phyloP scores from a whole-genome alignment of 2,329 filamentous ascomycete genomes.

The Harringtonia aguacate region DNA sequence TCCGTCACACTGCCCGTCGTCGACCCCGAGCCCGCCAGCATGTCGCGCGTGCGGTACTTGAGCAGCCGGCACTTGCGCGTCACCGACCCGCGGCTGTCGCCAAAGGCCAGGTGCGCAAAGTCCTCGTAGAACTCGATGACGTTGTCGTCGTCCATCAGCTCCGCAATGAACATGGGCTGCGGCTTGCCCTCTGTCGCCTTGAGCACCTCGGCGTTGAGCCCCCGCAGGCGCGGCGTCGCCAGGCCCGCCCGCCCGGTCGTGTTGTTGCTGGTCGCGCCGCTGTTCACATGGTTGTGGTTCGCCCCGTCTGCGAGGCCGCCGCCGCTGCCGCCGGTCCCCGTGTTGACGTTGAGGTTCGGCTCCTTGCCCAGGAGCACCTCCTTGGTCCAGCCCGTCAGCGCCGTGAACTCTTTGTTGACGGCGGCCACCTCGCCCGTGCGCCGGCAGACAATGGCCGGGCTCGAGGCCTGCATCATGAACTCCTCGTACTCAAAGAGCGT shows the following conservation, averaged over 20 bases:
- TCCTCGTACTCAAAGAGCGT: conserved; percentile 90
- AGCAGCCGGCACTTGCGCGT: conserved; percentile 76
- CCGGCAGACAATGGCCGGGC: conserved; percentile 83
- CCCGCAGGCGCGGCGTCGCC: conserved; percentile 40
- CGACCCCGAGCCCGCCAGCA: conserved; percentile 17
- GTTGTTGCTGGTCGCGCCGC: conserved; percentile 41
- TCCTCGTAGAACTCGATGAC: conserved; percentile 95
- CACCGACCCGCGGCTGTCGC: conserved; percentile 77
- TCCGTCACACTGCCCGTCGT: neutral
- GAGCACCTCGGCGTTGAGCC: conserved; percentile 17
- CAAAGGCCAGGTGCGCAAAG: conserved; percentile 85
- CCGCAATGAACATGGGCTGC: conserved; percentile 81
- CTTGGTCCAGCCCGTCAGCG: conserved; percentile 88
- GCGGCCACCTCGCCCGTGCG: conserved; percentile 91
- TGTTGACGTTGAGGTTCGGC: conserved; percentile 79
- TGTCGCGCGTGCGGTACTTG: conserved; percentile 74
- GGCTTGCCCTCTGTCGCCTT: conserved; percentile 37
- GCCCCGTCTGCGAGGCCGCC: neutral
- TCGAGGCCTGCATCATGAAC: conserved; percentile 78
- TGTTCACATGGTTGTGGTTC: neutral
- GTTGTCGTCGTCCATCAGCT: conserved; percentile 86
- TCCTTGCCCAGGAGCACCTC: conserved; percentile 81
- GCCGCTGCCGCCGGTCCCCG: conserved; percentile 35
- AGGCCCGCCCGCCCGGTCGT: conserved; percentile 50
- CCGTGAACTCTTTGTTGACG: conserved; percentile 93